Evolutionary conservation across 148 eudicot genomes (phyloP).

Genomic region (Suaeda aralocaspica): DNA sequence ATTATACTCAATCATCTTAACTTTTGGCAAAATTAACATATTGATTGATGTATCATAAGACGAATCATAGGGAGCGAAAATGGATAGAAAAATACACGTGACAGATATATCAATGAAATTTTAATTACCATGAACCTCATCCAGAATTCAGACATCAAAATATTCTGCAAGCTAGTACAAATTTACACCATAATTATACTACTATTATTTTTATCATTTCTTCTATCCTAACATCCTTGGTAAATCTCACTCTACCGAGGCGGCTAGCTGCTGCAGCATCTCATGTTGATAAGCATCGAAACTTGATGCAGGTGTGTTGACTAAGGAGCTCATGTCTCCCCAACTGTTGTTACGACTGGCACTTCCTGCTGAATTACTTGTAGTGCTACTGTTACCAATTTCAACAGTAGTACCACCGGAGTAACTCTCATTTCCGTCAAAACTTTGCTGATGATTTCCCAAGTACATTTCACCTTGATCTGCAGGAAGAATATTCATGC

Average conservation of each 20-base stretch:
- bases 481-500: slow-evolving; percentile 20
- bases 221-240: slow-evolving; percentile 26
- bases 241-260: neutral
- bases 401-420: slow-evolving; percentile 22
- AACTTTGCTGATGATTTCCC: slow-evolving; percentile 15
- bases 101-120: slow-evolving; percentile 15
- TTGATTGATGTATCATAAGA: too few relatives aligned
- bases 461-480: slow-evolving; percentile 29
- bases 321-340: slow-evolving; percentile 38
- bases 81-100: neutral
- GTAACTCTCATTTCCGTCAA: slow-evolving; percentile 33
- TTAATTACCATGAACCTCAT: slow-evolving; percentile 13
- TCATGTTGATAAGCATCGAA: slow-evolving; percentile 30
- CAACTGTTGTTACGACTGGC: slow-evolving; percentile 28
- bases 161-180: slow-evolving; percentile 21
- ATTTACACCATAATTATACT: slow-evolving; percentile 24
- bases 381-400: slow-evolving; percentile 23
- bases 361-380: slow-evolving; percentile 42
- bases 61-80: too few relatives aligned
- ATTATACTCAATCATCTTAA: too few relatives aligned
- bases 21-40: too few relatives aligned
- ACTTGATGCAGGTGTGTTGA: slow-evolving; percentile 31
- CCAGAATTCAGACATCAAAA: slow-evolving; percentile 14
- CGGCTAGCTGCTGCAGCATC: slow-evolving; percentile 22
- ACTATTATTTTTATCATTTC: slow-evolving; percentile 20